Evolutionary conservation across 208 protist genomes (phyloP), one percentile per base, ranked within the genome.

Genomic region (Angomonas ambiguus): DNA sequence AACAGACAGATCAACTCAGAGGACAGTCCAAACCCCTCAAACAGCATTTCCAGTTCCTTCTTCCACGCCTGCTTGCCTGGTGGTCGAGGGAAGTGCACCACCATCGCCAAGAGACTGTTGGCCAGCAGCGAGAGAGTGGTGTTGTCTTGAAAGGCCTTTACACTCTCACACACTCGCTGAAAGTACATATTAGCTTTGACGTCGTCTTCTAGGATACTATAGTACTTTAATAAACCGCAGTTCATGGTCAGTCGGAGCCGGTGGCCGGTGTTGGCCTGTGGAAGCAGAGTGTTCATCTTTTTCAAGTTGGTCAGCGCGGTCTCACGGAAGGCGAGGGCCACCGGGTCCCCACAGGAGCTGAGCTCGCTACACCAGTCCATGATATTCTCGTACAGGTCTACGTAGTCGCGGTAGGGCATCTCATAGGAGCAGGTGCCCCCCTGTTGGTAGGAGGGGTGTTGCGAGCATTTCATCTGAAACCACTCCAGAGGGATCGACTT

Each of bases 361-460:
- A 57, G 25, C 10, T 57, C 51, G 10, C 10, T 28, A n/a, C 51
- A 57, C 51, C 51, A 57, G 51, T 57, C 51, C n/a, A 57, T 57
- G 51, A 57, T 57, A 20, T 57, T 6, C 8, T 57, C 51, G 51
- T 57, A 57, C n/a, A 57, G 18, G 16, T 57, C 51, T 20, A 11
- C 18, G 51, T 57, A 57, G 22, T 20, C 51, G 24, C 25, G 22
- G 10, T 27, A 28, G 18, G 16, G 8, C 51, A 57, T 20, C 51
- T 28, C 22, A 20, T 28, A 57, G 18, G n/a, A 20, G 18, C 51
- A 57, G 18, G 6, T n/a, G 10, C 10, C 10, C 16, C 10, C n/a
- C 22, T 20, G 16, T 27, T 45, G 8, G 11, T 45, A 8, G 8
- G 8, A 16, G 8, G 11, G 38, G 8, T 45, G 38, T 8, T 45